Evolutionary conservation across 352 stramenopile species (phyloP).

Genomic region (Phytophthora litchii): DNA sequence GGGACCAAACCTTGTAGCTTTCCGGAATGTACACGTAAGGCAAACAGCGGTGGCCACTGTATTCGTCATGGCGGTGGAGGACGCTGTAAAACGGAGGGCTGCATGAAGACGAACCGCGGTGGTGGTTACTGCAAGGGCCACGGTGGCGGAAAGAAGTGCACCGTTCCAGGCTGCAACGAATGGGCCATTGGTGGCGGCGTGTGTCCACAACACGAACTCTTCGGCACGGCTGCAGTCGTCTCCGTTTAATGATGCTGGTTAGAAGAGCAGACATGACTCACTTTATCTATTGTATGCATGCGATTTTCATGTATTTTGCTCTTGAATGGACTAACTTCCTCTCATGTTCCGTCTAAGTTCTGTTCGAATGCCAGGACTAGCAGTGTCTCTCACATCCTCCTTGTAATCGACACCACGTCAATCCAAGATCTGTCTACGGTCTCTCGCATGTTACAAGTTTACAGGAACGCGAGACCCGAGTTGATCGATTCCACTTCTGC

Average conservation of each 20-base stretch:
- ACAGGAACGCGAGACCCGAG: constrained; percentile 78
- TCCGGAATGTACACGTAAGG: constrained; percentile 64
- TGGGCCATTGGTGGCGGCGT: constrained; percentile 74
- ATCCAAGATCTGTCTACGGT: constrained; percentile 8
- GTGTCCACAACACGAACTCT: constrained; percentile 70
- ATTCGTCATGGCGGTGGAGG: constrained; percentile 82
- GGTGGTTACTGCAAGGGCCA: constrained; percentile 82
- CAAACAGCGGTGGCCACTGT: constrained; percentile 80
- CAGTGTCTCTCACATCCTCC: neutral
- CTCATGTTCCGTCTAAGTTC: constrained; percentile 8
- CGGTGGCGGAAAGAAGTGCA: constrained; percentile 82
- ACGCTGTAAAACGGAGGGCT: constrained; percentile 68
- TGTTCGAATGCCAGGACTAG: neutral
- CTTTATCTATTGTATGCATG: constrained; percentile 31
- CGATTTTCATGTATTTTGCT: constrained; percentile 32
- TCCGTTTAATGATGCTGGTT: constrained; percentile 47
- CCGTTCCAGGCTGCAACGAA: constrained; percentile 57
- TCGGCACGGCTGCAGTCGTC: constrained; percentile 46
- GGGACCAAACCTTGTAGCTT: constrained; percentile 70
- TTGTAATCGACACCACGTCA: constrained; percentile 1
- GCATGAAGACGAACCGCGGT: constrained; percentile 77
- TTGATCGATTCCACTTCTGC: constrained; percentile 84
- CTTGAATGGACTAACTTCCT: constrained; percentile 18
- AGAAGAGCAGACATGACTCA: constrained; percentile 11
- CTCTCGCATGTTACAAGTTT: constrained; percentile 30